Percentiles rank a stretch among this genome's conserved stretches.
phyloP scores from a whole-genome alignment of 192 early-diverging fungal species.

The Umbelopsis isabellina region DNA sequence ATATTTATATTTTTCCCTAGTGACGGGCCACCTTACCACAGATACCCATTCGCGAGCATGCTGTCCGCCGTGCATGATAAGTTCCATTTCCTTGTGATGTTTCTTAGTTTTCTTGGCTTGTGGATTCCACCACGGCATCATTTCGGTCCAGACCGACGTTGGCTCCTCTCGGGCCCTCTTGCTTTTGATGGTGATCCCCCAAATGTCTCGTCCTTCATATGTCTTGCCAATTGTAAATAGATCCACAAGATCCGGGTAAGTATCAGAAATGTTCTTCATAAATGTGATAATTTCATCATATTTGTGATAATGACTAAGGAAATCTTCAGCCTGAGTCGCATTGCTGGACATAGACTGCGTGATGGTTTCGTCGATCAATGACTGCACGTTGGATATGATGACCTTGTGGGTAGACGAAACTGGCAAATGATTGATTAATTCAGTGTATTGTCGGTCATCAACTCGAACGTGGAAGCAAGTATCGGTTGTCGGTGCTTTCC shows the following conservation, averaged over 20 bases:
- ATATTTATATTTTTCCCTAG: background rate
- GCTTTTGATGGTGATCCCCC: conserved; percentile 44
- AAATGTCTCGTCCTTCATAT: conserved; percentile 52
- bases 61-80: conserved; percentile 52
- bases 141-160: background rate
- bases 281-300: conserved; percentile 45
- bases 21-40: background rate
- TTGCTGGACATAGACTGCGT: background rate
- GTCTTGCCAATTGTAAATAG: conserved; percentile 50
- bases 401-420: background rate
- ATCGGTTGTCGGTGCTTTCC: conserved; percentile 8
- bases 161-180: background rate
- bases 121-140: conserved; percentile 7
- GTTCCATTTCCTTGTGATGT: conserved; percentile 32
- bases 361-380: conserved; percentile 2
- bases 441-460: background rate
- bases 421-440: background rate
- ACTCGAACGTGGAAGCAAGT: conserved; percentile 7
- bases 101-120: conserved; percentile 25
- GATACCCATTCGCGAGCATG: conserved; percentile 46
- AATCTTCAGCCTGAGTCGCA: background rate
- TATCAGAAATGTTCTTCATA: conserved; percentile 37
- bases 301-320: conserved; percentile 43
- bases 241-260: conserved; percentile 46
- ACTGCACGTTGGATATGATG: background rate